These are phyloP conservation scores for Lactuca saligna DNA, from an alignment of 129 eudicot species.

Conservation along the genomic window DNA sequence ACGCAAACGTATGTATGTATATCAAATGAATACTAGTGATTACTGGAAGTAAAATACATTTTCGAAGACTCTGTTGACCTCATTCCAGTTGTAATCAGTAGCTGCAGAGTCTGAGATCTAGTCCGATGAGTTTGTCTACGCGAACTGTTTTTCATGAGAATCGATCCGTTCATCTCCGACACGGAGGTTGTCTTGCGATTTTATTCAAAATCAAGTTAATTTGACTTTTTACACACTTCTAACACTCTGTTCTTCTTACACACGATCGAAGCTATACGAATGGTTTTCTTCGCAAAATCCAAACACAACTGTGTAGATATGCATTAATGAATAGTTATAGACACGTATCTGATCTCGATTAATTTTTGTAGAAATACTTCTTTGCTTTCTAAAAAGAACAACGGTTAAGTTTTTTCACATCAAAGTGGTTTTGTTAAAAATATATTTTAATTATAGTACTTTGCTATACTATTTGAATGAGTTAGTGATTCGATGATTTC, in stretches of 20 bases:
- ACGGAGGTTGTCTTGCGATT: not conserved
- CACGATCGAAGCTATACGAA: not conserved
- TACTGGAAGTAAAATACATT: not conserved
- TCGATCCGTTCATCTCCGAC: not conserved
- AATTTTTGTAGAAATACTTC: no score
- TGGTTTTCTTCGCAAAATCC: not conserved
- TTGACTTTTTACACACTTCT: not conserved
- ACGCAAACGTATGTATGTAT: not conserved
- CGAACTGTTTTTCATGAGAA: not conserved
- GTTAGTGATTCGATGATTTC: slow-evolving; percentile 1
- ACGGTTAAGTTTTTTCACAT: no score
- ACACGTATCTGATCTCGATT: no score
- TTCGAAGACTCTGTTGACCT: not conserved
- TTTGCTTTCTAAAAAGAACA: no score
- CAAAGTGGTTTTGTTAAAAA: no score
- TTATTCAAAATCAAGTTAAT: not conserved
- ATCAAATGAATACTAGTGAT: not conserved
- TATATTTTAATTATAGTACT: no score
- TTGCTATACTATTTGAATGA: not conserved
- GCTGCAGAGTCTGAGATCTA: not conserved
- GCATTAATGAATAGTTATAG: not conserved
- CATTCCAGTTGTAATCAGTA: not conserved
- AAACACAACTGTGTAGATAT: not conserved
- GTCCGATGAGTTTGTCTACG: not conserved
- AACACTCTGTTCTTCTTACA: not conserved